Conservation (phyloP, 1,139 yeast species). For the Candida sp. region DNA sequence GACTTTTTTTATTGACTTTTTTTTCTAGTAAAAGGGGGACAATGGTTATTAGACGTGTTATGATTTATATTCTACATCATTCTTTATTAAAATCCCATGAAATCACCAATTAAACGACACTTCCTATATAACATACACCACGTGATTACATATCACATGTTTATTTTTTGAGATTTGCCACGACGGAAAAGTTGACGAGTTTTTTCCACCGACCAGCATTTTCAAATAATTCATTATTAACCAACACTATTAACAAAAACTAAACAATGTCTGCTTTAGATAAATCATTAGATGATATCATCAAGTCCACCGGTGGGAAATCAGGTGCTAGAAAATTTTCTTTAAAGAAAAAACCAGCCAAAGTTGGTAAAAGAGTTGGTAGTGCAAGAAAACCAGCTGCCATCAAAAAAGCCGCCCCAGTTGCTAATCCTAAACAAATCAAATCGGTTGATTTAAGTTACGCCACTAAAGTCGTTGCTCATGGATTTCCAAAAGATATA, state of each 20-base stretch:
- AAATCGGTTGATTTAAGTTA: constrained; percentile 48
- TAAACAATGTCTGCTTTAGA: constrained; percentile 59
- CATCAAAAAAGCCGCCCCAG: constrained; percentile 37
- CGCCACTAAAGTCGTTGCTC: constrained; percentile 73
- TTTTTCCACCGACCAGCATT: too few relatives aligned
- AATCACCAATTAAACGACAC: too few relatives aligned
- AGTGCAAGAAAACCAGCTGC: constrained; percentile 32
- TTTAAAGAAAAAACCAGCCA: constrained; percentile 16
- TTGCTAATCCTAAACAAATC: constrained; percentile 24
- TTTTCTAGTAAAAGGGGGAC: too few relatives aligned
- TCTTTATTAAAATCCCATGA: too few relatives aligned
- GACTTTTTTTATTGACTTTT: too few relatives aligned
- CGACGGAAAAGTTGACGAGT: too few relatives aligned
- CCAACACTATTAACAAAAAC: neutral
- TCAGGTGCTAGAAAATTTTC: constrained; percentile 19
- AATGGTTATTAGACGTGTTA: too few relatives aligned
- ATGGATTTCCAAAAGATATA: constrained; percentile 77
- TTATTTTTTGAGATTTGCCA: too few relatives aligned
- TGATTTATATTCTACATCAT: too few relatives aligned
- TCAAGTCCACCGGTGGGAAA: constrained; percentile 52
- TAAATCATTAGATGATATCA: constrained; percentile 94
- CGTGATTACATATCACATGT: too few relatives aligned
- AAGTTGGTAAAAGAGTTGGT: constrained; percentile 31
- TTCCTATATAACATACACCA: too few relatives aligned
- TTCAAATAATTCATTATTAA: too few relatives aligned